Evolutionary conservation across 2,329 filamentous ascomycete genomes (phyloP), one percentile per base, ranked within the genome.

Genomic region (Pseudocercospora vitis): DNA sequence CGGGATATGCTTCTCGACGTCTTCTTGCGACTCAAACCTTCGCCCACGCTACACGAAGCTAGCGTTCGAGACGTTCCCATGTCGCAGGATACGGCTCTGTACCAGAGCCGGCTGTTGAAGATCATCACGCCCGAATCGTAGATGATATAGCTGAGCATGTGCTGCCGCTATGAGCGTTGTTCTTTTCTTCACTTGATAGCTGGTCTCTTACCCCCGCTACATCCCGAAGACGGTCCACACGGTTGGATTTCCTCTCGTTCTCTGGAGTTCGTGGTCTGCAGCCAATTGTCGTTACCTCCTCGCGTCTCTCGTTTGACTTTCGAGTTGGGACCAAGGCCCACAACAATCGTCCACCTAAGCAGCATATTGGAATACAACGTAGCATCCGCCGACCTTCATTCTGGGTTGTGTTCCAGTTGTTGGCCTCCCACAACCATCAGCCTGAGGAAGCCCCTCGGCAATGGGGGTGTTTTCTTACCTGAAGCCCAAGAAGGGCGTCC

Each of bases 401-500:
- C 26, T 11, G 26, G 11, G 11, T 29, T 29, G 26, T 29, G 26
- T 29, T 29, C 11, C 26, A 11, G 26, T 29, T 29, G 26, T 29
- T 24, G 18, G 3, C 7, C 11, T 3, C 12, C 28, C 32, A 8
- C 31, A 31, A 18, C 23, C n/a, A n/a, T n/a, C n/a, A n/a, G 28
- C 37, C 45, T n/a, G 16, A 29, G 21, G 21, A 14, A 42, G 16
- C 31, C 48, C 19, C 23, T 28, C 24, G 9, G 21, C 9, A n/a
- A 64, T 64, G 62, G 62, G 62, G 48, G 52, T 64, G 11, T 51
- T 62, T n/a, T 62, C 60, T 3, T 64, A 64, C 32, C 44, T 64
- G 21, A 59, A 59, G 54, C 59, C 59, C 46, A 58, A 55, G 53
- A 58, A 56, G 51, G 52, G 37, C 49, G 53, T 50, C 40, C 47